phyloP scores from a whole-genome alignment of 2,329 filamentous ascomycete species.

The Fusarium sp. region DNA sequence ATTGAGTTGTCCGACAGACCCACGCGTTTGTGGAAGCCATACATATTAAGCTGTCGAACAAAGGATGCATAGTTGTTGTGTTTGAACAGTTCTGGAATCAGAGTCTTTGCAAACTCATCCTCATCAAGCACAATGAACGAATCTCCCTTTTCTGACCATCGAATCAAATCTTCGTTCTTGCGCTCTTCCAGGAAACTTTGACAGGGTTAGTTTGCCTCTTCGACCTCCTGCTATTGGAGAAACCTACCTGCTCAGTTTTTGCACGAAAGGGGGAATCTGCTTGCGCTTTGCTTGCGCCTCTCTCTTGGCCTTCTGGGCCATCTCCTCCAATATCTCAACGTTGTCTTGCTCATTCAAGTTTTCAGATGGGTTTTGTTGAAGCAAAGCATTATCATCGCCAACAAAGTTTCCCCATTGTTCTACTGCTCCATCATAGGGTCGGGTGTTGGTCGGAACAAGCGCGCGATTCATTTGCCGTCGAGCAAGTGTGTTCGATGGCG shows the following conservation, averaged over 20 bases:
- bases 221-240: not conserved
- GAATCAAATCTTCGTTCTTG: conserved; percentile 93
- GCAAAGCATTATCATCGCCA: conserved; percentile 54
- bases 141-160: conserved; percentile 96
- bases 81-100: conserved; percentile 98
- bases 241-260: conserved; percentile 93
- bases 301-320: conserved; percentile 82
- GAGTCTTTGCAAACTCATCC: conserved; percentile 96
- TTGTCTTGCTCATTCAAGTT: conserved; percentile 69
- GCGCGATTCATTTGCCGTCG: conserved; percentile 62
- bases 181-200: conserved; percentile 89
- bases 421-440: conserved; percentile 52
- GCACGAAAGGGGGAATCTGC: conserved; percentile 96
- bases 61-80: conserved; percentile 99
- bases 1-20: conserved; percentile 96
- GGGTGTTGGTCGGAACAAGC: conserved; percentile 57
- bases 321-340: conserved; percentile 81
- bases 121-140: conserved; percentile 98
- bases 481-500: conserved; percentile 62
- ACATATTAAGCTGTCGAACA: conserved; percentile 95
- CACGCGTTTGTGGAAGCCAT: conserved; percentile 96
- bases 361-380: conserved; percentile 52
- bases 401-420: conserved; percentile 56
- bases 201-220: conserved; percentile 35
- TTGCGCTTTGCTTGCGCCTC: conserved; percentile 92